These are phyloP conservation scores for Populus tremula DNA, from an alignment of 345 rosid species.

Conservation along the genomic window DNA sequence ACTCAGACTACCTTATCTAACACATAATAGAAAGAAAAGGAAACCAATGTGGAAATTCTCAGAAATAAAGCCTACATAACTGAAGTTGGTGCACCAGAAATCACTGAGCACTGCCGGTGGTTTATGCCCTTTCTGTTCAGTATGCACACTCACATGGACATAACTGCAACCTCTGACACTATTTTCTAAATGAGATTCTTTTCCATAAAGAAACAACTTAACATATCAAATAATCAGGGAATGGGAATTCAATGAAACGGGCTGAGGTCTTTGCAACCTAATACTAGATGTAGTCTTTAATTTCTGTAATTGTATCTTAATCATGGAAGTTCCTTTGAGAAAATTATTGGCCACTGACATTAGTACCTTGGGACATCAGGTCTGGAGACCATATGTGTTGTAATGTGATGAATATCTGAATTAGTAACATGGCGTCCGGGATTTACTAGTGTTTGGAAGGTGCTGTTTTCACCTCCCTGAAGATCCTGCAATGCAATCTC, in stretches of 20 bases:
- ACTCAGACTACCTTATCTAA: neutral
- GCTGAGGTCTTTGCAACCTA: neutral
- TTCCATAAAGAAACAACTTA: no score
- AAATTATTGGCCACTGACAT: neutral
- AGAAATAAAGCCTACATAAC: neutral
- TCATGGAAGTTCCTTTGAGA: neutral
- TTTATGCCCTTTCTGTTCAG: no score
- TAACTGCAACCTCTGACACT: no score
- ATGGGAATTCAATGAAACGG: neutral
- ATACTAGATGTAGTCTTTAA: neutral
- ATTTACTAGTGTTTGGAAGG: constrained; percentile 76
- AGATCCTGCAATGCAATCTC: constrained; percentile 87
- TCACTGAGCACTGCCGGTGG: no score
- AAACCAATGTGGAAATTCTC: neutral
- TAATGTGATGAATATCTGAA: constrained; percentile 56
- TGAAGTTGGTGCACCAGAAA: no score
- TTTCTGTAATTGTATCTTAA: neutral
- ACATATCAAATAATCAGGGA: no score
- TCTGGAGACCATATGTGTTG: constrained; percentile 64
- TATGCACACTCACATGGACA: no score
- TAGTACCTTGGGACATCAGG: constrained; percentile 82
- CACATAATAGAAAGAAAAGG: neutral
- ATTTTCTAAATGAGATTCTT: no score
- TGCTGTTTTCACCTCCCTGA: constrained; percentile 77
- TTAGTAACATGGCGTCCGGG: constrained; percentile 56